A percentile compares a stretch with the other conserved stretches of the same genome.
These are phyloP conservation scores for Colletotrichum sp. DNA, from an alignment of 2,329 filamentous ascomycete species.

Conservation along the genomic window DNA sequence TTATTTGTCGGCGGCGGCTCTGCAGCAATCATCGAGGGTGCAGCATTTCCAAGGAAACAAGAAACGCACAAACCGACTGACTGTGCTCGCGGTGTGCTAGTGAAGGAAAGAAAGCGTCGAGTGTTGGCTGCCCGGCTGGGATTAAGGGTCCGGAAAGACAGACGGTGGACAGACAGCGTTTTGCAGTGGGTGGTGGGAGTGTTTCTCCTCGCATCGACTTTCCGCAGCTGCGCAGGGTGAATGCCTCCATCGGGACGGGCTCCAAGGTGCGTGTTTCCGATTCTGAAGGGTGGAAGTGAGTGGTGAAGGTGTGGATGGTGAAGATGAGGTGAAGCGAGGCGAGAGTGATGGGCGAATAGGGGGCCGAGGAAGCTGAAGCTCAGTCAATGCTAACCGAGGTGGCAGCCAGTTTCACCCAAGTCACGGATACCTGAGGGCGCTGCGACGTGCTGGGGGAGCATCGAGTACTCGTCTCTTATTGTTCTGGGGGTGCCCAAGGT, in stretches of 20 bases:
- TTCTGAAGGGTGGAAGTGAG: neutral
- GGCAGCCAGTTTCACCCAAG: slow-evolving; percentile 11
- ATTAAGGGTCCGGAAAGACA: neutral
- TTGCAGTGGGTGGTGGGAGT: neutral
- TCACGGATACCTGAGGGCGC: neutral
- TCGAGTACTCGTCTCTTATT: neutral
- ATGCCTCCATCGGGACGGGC: neutral
- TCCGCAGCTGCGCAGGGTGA: neutral
- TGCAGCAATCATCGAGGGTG: neutral
- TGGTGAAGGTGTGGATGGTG: neutral
- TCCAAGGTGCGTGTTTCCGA: slow-evolving; percentile 5
- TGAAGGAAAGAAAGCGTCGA: neutral
- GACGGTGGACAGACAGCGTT: neutral
- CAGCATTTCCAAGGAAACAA: neutral
- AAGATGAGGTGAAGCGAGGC: slow-evolving; percentile 5
- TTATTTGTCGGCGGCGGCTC: neutral
- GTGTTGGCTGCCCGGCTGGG: neutral
- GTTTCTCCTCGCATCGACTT: slow-evolving; percentile 10
- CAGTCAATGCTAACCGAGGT: neutral
- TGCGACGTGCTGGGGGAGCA: neutral
- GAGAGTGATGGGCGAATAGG: neutral
- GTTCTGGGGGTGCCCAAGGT: neutral
- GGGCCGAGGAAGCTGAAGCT: slow-evolving; percentile 4
- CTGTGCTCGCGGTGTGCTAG: neutral
- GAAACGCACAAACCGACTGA: neutral